A percentile compares a stretch with the other conserved stretches of the same genome.
phyloP scores from a whole-genome alignment of 2,329 filamentous ascomycete species.

The Exophiala alcalophila region DNA sequence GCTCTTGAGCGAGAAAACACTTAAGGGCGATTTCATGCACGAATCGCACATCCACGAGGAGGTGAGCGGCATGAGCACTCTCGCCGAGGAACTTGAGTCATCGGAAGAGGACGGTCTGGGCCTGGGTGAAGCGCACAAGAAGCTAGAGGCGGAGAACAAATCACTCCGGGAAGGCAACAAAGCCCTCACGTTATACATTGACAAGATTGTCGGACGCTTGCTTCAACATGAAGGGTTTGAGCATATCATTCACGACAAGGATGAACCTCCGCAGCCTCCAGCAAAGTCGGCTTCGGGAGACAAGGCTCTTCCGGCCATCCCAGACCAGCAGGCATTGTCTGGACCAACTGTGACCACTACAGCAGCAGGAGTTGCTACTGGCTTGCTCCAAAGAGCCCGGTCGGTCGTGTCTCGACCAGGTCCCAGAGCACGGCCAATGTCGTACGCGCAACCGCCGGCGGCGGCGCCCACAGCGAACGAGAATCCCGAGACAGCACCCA shows the following conservation, averaged over 20 bases:
- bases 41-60: constrained; percentile 50
- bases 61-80: constrained; percentile 50
- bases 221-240: constrained; percentile 94
- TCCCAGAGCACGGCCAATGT: constrained; percentile 35
- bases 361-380: constrained; percentile 50
- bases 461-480: constrained; percentile 41
- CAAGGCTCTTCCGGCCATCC: constrained; percentile 81
- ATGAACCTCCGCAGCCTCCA: constrained; percentile 39
- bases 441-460: constrained; percentile 41
- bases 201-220: constrained; percentile 96
- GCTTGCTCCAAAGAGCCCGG: constrained; percentile 59
- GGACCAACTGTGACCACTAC: constrained; percentile 70
- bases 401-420: constrained; percentile 51
- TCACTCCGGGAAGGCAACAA: constrained; percentile 91
- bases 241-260: constrained; percentile 51
- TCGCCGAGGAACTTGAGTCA: constrained; percentile 86
- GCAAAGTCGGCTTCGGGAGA: constrained; percentile 54
- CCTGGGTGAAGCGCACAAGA: constrained; percentile 61
- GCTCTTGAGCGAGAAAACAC: constrained; percentile 87
- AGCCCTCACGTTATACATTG: constrained; percentile 94
- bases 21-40: constrained; percentile 86
- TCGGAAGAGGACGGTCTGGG: constrained; percentile 58
- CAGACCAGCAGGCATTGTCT: constrained; percentile 64
- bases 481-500: constrained; percentile 48
- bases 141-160: constrained; percentile 75